Evolutionary conservation across 2,329 filamentous ascomycete genomes (phyloP), one percentile per base, ranked within the genome.

Genomic region (Dothideomycetidae sp.): DNA sequence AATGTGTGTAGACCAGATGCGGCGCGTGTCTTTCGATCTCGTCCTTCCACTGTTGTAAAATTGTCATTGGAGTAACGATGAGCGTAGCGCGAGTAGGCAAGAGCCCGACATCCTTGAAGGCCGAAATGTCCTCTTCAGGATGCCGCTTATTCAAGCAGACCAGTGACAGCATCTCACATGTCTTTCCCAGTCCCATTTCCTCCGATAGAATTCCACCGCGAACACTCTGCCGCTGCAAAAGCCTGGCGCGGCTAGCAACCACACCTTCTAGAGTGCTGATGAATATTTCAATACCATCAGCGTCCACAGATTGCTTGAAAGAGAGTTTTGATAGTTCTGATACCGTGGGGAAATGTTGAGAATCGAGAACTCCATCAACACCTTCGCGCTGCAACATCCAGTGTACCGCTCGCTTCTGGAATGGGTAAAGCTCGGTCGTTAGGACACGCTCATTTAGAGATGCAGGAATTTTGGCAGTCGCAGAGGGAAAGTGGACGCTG

Each of bases 181-280:
- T 88, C 54, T 88, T 88, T 1, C 81, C 81, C 1, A 88, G 61
- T 0, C 81, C 81, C 81, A 88, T 88, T 54, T 88, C 81, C 50
- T 88, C 81, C 0, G 79, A 75, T 4, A 88, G 60, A 33, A 84
- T 76, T 0, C 80, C 80, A 2, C 75, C 75, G 23, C 50, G 56
- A 2, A 66, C 41, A 11, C 49, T 72, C 31, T 57, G 66, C 9
- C 72, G 41, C 1, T 48, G 45, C n/a, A 53, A 51, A 36, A 70
- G 18, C 10, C 48, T 48, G 58, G 14, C 54, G 5, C 40, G 29
- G 2, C 46, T 49, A 5, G 45, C 48, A 4, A 75, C 61, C 10
- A 73, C 56, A 16, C 77, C 73, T 36, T 78, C 72, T 0, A 82
- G 57, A 38, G 74, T 65, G 50, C 78, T 85, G 28, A 77, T 54